Base-by-base conservation (phyloP, 306 rosid genomes). In the Hippophae rhamnoides region DNA sequence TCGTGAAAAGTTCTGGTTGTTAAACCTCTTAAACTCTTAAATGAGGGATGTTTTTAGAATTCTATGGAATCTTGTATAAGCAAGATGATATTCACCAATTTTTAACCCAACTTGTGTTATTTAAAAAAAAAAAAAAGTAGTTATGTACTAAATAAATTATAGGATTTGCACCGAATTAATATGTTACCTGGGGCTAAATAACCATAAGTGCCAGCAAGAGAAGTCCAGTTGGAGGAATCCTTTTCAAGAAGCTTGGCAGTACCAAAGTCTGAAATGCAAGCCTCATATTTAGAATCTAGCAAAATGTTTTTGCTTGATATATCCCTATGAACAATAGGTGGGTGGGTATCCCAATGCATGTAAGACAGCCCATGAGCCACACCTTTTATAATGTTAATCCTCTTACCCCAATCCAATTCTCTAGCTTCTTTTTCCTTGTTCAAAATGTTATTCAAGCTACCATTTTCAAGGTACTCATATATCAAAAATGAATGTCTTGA, bases 131-230 rank as follows among this genome's bases (percentile, higher is more conserved):
- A 31, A 31, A 31, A 31, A 31, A 27, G 1, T 31, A 18, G 23
- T 18, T 18, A 18, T 18, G 23, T 18, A 1, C 23, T 31, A 31
- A 31, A 31, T 31, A 31, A 31, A 47, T 47, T 47, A 13, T 13
- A 47, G 8, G 13, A 47, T 10, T 7, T 47, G 5, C 8, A 47
- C 4, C 8, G 10, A 47, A 46, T 40, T 18, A 38, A 18, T 13
- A 43, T 13, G 40, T 41, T 73, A 78, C 82, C 82, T 62, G 82
- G 82, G 18, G 82, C 82, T 49, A 73, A 31, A 41, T 78, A 78
- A n/a, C 76, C 79, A 40, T 65, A 62, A 25, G 82, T 78, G 41
- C 79, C 79, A 5, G 76, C 82, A n/a, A 78, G 48, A 6, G 60
- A 54, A 7, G 76, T 75, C 76, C 76, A 75, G 52, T 75, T 65